Evolutionary conservation across 176 grass and related monocot genomes (phyloP).

Genomic region (Echinochloa phyllopogon): DNA sequence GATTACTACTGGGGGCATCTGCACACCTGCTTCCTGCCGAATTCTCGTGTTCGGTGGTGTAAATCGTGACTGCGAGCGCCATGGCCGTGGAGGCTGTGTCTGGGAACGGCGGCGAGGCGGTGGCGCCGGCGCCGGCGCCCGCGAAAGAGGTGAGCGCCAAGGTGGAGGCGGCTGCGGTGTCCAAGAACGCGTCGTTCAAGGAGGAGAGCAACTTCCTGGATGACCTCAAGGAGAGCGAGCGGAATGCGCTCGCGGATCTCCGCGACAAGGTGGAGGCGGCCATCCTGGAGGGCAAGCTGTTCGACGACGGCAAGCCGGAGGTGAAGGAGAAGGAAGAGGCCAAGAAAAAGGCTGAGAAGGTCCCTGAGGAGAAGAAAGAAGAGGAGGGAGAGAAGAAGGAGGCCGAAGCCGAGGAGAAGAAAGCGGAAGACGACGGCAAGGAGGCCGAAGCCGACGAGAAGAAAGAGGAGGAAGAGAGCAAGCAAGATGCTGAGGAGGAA

Average conservation of each 20-base stretch:
- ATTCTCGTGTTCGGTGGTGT: neutral
- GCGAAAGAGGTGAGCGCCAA: slow-evolving; percentile 38
- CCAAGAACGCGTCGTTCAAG: slow-evolving; percentile 70
- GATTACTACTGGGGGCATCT: neutral
- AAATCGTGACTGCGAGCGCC: neutral
- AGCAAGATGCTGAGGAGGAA: slow-evolving; percentile 26
- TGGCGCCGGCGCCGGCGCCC: slow-evolving; percentile 17
- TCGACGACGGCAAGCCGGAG: slow-evolving; percentile 35
- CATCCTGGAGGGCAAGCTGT: slow-evolving; percentile 57
- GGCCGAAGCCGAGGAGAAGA: neutral
- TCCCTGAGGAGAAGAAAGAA: neutral
- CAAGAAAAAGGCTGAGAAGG: slow-evolving; percentile 11
- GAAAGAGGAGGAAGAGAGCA: slow-evolving; percentile 30
- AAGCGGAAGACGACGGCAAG: neutral
- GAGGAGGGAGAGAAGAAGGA: neutral
- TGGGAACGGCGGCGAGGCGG: neutral
- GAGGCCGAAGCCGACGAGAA: slow-evolving; percentile 9
- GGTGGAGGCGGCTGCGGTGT: slow-evolving; percentile 30
- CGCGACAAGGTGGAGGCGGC: slow-evolving; percentile 78
- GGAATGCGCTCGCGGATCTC: slow-evolving; percentile 79
- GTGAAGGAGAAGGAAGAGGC: slow-evolving; percentile 22
- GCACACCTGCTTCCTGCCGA: neutral
- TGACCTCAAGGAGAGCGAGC: slow-evolving; percentile 81
- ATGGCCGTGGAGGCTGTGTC: slow-evolving; percentile 58
- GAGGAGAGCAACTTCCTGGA: slow-evolving; percentile 93